phyloP scores from a whole-genome alignment of 257 asterid species.

The Avicennia marina region DNA sequence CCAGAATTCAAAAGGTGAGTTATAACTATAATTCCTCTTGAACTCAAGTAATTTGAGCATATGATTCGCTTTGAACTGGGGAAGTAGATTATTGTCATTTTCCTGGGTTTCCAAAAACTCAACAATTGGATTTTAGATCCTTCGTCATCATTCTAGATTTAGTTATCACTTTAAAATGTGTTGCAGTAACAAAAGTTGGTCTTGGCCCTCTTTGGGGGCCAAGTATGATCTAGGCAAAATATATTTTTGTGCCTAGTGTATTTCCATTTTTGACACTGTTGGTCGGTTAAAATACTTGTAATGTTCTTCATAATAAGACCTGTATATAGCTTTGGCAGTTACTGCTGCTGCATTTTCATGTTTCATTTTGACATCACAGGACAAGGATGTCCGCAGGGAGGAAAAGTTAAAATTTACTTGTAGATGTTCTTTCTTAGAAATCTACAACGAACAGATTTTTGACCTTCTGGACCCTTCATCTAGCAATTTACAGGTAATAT shows the following conservation, averaged over 20 bases:
- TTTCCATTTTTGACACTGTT: background rate
- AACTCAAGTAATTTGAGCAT: background rate
- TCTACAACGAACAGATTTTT: slow-evolving; percentile 89
- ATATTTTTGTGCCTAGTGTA: no score
- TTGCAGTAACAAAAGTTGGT: no score
- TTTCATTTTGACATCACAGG: slow-evolving; percentile 41
- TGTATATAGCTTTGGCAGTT: background rate
- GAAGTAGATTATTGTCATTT: no score
- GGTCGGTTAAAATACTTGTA: background rate
- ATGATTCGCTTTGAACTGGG: background rate
- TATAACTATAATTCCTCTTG: slow-evolving; percentile 6
- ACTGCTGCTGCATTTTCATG: slow-evolving; percentile 8
- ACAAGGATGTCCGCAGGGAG: slow-evolving; percentile 88
- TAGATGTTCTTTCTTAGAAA: slow-evolving; percentile 90
- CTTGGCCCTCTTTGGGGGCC: no score
- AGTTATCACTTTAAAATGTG: no score
- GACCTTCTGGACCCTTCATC: slow-evolving; percentile 92
- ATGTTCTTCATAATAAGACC: background rate
- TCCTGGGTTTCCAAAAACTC: no score
- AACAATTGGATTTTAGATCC: no score
- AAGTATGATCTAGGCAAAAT: no score
- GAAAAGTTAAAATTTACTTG: slow-evolving; percentile 76
- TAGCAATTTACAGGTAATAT: slow-evolving; percentile 71
- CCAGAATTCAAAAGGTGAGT: slow-evolving; percentile 88
- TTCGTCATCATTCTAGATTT: no score